Evolutionary conservation across 108 stramenopile species (phyloP).

Genomic region (Nannochloropsis granulata): DNA sequence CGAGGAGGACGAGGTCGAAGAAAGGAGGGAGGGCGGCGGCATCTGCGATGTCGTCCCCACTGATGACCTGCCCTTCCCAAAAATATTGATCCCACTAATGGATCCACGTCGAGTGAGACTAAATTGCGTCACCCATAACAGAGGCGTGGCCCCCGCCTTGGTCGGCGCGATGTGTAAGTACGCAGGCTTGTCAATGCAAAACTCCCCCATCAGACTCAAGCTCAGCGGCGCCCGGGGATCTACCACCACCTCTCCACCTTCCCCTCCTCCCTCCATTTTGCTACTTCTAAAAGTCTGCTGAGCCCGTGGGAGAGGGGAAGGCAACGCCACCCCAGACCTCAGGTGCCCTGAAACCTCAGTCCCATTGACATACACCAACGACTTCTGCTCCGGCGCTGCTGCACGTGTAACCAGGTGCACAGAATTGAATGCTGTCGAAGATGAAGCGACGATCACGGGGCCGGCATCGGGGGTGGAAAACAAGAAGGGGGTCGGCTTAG

Average conservation of each 20-base stretch:
- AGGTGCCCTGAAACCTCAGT: background rate
- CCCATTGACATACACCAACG: slow-evolving; percentile 16
- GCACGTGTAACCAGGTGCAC: slow-evolving; percentile 14
- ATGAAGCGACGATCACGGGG: background rate
- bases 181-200: slow-evolving; percentile 14
- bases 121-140: slow-evolving; percentile 21
- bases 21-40: background rate
- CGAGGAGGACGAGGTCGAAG: background rate
- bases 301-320: background rate
- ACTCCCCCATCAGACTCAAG: slow-evolving; percentile 8
- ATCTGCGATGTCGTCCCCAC: no score
- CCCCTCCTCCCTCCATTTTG: background rate
- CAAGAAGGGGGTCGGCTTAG: background rate
- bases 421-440: background rate
- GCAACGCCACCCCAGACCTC: background rate
- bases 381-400: background rate
- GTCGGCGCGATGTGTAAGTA: slow-evolving; percentile 7
- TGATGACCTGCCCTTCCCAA: background rate
- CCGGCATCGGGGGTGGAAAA: background rate
- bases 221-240: background rate
- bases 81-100: slow-evolving; percentile 2
- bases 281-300: background rate
- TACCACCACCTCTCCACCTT: background rate
- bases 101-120: slow-evolving; percentile 10
- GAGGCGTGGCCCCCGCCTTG: background rate